These are phyloP conservation scores for Rhododendron ferrugineum DNA, from an alignment of 148 eudicot species.

Conservation along the genomic window DNA sequence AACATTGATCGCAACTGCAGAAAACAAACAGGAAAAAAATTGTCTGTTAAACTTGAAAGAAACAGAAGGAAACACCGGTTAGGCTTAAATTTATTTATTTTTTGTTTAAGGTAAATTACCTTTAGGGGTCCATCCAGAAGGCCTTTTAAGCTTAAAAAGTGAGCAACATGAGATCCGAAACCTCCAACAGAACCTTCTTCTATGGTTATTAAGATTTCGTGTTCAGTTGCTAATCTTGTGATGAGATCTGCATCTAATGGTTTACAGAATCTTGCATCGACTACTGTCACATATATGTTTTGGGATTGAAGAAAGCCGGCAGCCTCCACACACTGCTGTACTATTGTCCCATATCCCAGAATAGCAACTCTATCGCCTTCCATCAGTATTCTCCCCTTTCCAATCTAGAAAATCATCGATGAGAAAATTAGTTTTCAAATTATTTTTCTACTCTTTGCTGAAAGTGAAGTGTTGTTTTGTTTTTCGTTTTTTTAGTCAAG, in stretches of 20 bases:
- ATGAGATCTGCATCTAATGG: slow-evolving; percentile 34
- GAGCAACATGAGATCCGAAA: slow-evolving; percentile 35
- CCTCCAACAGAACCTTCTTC: slow-evolving; percentile 49
- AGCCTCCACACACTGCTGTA: slow-evolving; percentile 32
- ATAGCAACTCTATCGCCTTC: slow-evolving; percentile 38
- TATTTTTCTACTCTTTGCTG: too few species aligned
- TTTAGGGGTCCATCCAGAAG: slow-evolving; percentile 35
- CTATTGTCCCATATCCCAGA: slow-evolving; percentile 34
- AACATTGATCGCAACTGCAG: slow-evolving; percentile 37
- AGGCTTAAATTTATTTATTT: background rate
- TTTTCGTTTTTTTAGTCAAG: too few species aligned
- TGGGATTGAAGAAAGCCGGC: slow-evolving; percentile 18
- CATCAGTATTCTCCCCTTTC: slow-evolving; percentile 29
- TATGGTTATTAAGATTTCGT: slow-evolving; percentile 33
- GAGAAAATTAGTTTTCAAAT: too few species aligned
- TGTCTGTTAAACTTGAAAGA: background rate
- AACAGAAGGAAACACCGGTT: background rate
- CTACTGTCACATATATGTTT: slow-evolving; percentile 23
- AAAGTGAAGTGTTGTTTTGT: too few species aligned
- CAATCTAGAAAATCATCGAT: slow-evolving; percentile 17
- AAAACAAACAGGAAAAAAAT: background rate
- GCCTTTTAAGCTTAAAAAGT: slow-evolving; percentile 31
- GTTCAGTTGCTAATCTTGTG: slow-evolving; percentile 17
- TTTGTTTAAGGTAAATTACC: slow-evolving; percentile 11
- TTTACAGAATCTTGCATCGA: slow-evolving; percentile 43